phyloP scores from a whole-genome alignment of 768 basidiomycete species.

The Inosperma sp. region DNA sequence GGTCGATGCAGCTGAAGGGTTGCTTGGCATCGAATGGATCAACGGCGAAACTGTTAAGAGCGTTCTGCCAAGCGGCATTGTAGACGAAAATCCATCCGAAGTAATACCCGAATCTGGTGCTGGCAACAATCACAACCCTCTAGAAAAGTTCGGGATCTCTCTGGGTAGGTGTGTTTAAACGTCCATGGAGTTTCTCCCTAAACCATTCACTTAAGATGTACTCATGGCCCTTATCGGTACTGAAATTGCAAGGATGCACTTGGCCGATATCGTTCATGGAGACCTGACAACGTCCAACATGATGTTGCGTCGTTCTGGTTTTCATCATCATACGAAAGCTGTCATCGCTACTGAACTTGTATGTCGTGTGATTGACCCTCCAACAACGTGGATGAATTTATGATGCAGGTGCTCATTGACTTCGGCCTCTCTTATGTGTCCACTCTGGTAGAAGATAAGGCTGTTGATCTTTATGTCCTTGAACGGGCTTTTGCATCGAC shows the following conservation, averaged over 20 bases:
- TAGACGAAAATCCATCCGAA: conserved; percentile 26
- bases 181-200: background rate
- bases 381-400: background rate
- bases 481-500: conserved; percentile 95
- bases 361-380: no score
- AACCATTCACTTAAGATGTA: conserved; percentile 45
- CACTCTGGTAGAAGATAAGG: conserved; percentile 83
- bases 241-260: conserved; percentile 87
- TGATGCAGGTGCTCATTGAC: conserved; percentile 77
- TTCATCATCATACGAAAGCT: conserved; percentile 20
- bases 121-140: conserved; percentile 33
- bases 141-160: conserved; percentile 50
- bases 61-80: conserved; percentile 71
- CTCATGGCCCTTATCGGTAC: conserved; percentile 77
- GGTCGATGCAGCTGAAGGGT: conserved; percentile 76
- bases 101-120: conserved; percentile 21
- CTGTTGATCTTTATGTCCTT: conserved; percentile 95
- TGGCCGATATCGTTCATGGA: conserved; percentile 85
- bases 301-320: conserved; percentile 73
- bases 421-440: conserved; percentile 91
- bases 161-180: conserved; percentile 46
- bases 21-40: conserved; percentile 90
- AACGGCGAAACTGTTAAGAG: conserved; percentile 76
- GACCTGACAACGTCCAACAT: conserved; percentile 98
- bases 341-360: conserved; percentile 46